Evolutionary conservation across 108 stramenopile genomes (phyloP).

Genomic region (Nitzschia sp.): DNA sequence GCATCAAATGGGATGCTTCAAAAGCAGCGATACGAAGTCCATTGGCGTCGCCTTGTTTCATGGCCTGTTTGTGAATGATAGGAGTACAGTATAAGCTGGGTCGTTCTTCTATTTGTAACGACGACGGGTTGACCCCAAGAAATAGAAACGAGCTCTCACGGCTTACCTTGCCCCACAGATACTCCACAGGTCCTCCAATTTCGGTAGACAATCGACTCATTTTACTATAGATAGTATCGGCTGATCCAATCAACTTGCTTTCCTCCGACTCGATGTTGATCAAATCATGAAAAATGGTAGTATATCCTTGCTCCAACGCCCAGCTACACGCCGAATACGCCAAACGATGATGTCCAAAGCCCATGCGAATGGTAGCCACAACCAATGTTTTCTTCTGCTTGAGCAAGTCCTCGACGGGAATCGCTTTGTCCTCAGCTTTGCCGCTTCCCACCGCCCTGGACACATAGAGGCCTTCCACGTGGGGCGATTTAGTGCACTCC

Average conservation of each 20-base stretch:
- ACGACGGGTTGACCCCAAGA: too few species aligned
- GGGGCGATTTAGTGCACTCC: conserved; percentile 30
- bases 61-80: conserved; percentile 27
- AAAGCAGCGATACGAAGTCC: conserved; percentile 81
- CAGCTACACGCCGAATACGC: conserved; percentile 88
- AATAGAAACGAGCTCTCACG: background rate
- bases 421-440: conserved; percentile 7
- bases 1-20: conserved; percentile 79
- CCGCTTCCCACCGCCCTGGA: conserved; percentile 23
- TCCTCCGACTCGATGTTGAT: conserved; percentile 88
- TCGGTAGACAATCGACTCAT: conserved; percentile 81
- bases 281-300: conserved; percentile 88
- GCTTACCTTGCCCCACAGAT: conserved; percentile 65
- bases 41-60: conserved; percentile 84
- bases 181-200: conserved; percentile 80
- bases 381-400: conserved; percentile 62
- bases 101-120: background rate
- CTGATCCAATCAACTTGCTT: conserved; percentile 76
- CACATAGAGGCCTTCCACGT: conserved; percentile 51
- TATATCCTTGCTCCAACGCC: conserved; percentile 57
- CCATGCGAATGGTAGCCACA: conserved; percentile 93
- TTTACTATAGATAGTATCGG: conserved; percentile 82
- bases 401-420: conserved; percentile 17
- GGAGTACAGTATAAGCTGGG: background rate
- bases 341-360: conserved; percentile 94